Percentiles rank a stretch among this genome's conserved stretches.
These are phyloP conservation scores for Talaromyces trachyspermus DNA, from an alignment of 495 filamentous ascomycete species.

Conservation along the genomic window DNA sequence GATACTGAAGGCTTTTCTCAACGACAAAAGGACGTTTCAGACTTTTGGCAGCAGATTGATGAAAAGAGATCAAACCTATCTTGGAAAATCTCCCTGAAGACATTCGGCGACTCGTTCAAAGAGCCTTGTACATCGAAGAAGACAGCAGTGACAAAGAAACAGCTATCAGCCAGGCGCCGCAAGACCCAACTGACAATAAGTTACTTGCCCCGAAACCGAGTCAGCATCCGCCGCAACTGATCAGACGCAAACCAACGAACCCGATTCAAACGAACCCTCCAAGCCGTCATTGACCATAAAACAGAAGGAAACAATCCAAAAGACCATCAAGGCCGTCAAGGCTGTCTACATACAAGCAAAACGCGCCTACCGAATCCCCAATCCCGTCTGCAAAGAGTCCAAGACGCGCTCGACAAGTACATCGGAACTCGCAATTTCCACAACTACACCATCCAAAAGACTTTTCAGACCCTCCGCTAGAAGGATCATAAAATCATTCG, in stretches of 20 bases:
- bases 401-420: constrained; percentile 62
- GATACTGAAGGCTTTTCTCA: constrained; percentile 57
- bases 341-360: constrained; percentile 70
- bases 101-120: constrained; percentile 30
- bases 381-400: constrained; percentile 61
- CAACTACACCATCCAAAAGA: constrained; percentile 93
- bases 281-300: constrained; percentile 20
- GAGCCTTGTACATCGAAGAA: constrained; percentile 28
- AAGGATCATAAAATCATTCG: constrained; percentile 84
- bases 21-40: constrained; percentile 67
- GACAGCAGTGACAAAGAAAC: constrained; percentile 12
- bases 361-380: constrained; percentile 72
- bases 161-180: constrained; percentile 4
- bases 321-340: constrained; percentile 67
- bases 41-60: constrained; percentile 76
- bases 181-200: not conserved
- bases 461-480: constrained; percentile 74
- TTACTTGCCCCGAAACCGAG: not conserved
- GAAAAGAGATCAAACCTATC: constrained; percentile 69
- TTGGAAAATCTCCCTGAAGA: constrained; percentile 48
- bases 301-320: constrained; percentile 29
- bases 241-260: constrained; percentile 12
- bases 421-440: constrained; percentile 82
- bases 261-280: too few species aligned
- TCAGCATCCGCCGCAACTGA: not conserved